These are phyloP conservation scores for Colletotrichum phormii DNA, from an alignment of 2,329 filamentous ascomycete genomes.

Conservation along the genomic window DNA sequence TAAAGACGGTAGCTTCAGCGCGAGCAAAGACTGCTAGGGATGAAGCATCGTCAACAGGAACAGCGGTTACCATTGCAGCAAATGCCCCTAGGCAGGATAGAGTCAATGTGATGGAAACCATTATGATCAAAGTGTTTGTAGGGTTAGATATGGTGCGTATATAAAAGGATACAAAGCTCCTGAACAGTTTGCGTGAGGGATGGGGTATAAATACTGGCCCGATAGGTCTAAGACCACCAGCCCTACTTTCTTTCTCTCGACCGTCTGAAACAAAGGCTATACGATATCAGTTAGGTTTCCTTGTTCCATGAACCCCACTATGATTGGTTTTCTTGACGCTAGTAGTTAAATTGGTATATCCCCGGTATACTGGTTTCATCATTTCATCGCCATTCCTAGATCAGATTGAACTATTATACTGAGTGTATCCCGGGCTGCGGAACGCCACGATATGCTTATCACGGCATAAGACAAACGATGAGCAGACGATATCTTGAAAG, in stretches of 20 bases:
- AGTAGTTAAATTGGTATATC: too few species aligned
- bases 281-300: background rate
- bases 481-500: too few species aligned
- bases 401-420: too few species aligned
- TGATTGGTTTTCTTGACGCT: too few species aligned
- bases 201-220: too few species aligned
- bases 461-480: too few species aligned
- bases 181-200: too few species aligned
- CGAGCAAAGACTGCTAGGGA: background rate
- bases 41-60: background rate
- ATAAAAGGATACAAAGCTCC: too few species aligned
- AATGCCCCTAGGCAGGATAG: background rate
- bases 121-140: background rate
- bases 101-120: background rate
- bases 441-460: background rate
- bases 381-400: too few species aligned
- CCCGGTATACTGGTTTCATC: too few species aligned
- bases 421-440: background rate
- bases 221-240: too few species aligned
- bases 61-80: background rate
- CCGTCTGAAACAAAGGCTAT: background rate
- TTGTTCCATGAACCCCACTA: background rate
- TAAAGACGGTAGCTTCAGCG: background rate
- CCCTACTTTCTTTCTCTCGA: background rate
- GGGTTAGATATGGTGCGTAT: background rate